Evolutionary conservation across 495 filamentous ascomycete species (phyloP), one percentile per base, ranked within the genome.

Genomic region (Trichodelitschia bisporula): DNA sequence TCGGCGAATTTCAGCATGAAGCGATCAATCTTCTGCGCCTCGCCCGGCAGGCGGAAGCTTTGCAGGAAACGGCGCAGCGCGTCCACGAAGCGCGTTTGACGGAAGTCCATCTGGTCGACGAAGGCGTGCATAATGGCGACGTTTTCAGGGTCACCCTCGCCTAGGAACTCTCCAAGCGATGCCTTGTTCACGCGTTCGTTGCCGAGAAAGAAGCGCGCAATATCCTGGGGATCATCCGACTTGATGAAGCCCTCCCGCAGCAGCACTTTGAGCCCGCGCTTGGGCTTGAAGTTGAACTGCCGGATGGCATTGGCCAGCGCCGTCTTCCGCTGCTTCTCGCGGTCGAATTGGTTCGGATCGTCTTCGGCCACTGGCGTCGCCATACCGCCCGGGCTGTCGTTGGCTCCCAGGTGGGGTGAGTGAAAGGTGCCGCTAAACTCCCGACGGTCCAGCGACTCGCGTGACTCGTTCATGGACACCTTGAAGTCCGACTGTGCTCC

Each of bases 1-100:
- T 95, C 79, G 24, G 86, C 89, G 53, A 95, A 99, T 49, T 99
- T 99, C 30, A 95, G 59, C 86, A 99, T 95, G 52, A 93, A 91
- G 20, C 86, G 75, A 66, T 99, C 86, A 39, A 99, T 99, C 56
- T 99, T 99, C 48, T 99, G 86, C 1, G 83, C 83, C 49, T 99
- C 86, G 26, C 86, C 86, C 1, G 86, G 86, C 8, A 99, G 55
- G 18, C 86, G 74, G 57, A 99, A 99, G 28, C 77, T 72, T 50
- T 99, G 86, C 10, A 99, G 56, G 44, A 95, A 99, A 30, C 75
- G 65, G 16, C 86, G 67, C 9, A 99, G 56, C 14, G 86, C 70
- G 53, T 91, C 86, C 9, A 92, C 83, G 37, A 99, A 99, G 6
- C 82, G 74, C 28, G 75, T 75, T 47, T 77, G 77, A n/a, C 66